These are phyloP conservation scores for Thielaviopsis euricoi DNA, from an alignment of 2,329 filamentous ascomycete genomes.

Conservation along the genomic window DNA sequence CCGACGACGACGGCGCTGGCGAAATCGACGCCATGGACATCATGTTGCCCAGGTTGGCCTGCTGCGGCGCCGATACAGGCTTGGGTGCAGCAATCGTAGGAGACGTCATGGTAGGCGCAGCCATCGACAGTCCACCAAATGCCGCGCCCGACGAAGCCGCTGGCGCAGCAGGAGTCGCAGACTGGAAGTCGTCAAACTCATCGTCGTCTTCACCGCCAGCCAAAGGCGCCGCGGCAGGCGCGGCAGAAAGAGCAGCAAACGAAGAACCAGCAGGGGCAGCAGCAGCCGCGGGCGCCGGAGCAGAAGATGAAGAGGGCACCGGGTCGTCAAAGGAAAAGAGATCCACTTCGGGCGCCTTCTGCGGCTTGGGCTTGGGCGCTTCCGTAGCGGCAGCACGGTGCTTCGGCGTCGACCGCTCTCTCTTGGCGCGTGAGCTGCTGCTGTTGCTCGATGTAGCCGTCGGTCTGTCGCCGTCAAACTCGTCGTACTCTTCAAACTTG, in stretches of 20 bases:
- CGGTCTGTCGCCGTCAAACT: slow-evolving; percentile 62
- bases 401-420: slow-evolving; percentile 21
- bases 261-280: slow-evolving; percentile 29
- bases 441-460: slow-evolving; percentile 33
- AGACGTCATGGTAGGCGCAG: slow-evolving; percentile 34
- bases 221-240: slow-evolving; percentile 1
- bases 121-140: slow-evolving; percentile 24
- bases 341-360: slow-evolving; percentile 79
- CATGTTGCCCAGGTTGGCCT: slow-evolving; percentile 64
- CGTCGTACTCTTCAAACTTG: slow-evolving; percentile 91
- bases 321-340: slow-evolving; percentile 85
- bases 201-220: slow-evolving; percentile 50
- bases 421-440: slow-evolving; percentile 4
- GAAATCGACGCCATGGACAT: slow-evolving; percentile 68
- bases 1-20: slow-evolving; percentile 43
- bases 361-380: slow-evolving; percentile 40
- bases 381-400: slow-evolving; percentile 33
- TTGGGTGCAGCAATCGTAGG: slow-evolving; percentile 49
- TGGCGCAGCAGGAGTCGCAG: slow-evolving; percentile 47
- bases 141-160: slow-evolving; percentile 21
- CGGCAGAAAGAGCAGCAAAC: slow-evolving; percentile 20
- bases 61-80: slow-evolving; percentile 69
- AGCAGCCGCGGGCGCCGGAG: not conserved
- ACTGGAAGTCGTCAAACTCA: slow-evolving; percentile 96
- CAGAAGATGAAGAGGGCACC: not conserved